A percentile compares a stretch with the other conserved stretches of the same genome.
Evolutionary conservation across 768 basidiomycete genomes (phyloP).

Genomic region (Amanita rimosa): DNA sequence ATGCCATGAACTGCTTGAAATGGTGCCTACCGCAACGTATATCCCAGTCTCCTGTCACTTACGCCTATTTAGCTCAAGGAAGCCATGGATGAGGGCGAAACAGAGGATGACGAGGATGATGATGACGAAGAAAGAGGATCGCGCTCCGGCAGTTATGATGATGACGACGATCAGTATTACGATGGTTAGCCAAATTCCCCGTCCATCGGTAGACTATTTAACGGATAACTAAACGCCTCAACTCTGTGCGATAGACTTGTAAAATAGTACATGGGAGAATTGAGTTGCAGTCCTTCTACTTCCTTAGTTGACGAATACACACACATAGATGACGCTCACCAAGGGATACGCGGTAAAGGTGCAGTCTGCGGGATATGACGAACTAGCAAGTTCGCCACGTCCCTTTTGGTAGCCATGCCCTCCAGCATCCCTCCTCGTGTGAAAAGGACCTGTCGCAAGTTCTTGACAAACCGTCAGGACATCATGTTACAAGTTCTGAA

Average conservation of each 20-base stretch:
- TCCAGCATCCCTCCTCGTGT: conserved; percentile 45
- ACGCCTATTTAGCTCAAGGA: conserved; percentile 50
- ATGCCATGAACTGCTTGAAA: conserved; percentile 91
- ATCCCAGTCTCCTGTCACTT: background rate
- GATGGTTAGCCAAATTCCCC: background rate
- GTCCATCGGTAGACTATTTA: no score
- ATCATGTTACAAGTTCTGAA: background rate
- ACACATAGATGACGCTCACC: background rate
- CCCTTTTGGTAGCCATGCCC: conserved; percentile 61
- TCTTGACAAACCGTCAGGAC: conserved; percentile 25
- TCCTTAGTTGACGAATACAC: no score
- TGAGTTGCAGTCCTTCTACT: no score
- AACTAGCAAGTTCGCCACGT: conserved; percentile 49
- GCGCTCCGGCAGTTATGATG: conserved; percentile 5
- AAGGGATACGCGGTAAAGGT: conserved; percentile 16
- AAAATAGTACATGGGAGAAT: no score
- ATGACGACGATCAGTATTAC: background rate
- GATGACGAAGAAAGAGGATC: conserved; percentile 30
- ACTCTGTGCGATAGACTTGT: no score
- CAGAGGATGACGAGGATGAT: conserved; percentile 43
- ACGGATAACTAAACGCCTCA: no score
- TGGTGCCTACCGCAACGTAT: conserved; percentile 39
- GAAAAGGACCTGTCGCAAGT: conserved; percentile 58
- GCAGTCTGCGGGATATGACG: conserved; percentile 47
- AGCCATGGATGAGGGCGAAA: conserved; percentile 68